Evolutionary conservation across 2,329 filamentous ascomycete genomes (phyloP).

Genomic region (Stagonosporopsis chrysanthemi): DNA sequence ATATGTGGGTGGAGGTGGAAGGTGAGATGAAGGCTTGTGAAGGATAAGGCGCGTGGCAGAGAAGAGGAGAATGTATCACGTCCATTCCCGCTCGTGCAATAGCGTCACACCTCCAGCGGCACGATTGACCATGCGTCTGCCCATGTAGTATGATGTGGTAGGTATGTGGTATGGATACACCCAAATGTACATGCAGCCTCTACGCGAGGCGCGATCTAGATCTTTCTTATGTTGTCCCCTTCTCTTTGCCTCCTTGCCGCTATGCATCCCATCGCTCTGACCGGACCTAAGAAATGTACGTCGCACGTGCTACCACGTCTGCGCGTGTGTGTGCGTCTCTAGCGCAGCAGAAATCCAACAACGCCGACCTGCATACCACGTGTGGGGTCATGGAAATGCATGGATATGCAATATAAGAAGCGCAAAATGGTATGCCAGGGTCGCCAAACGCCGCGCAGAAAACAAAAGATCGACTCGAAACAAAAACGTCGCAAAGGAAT

Average conservation of each 20-base stretch:
- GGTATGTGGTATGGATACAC: not conserved
- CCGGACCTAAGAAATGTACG: slow-evolving; percentile 4
- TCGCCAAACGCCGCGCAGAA: slow-evolving; percentile 40
- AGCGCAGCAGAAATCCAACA: slow-evolving; percentile 15
- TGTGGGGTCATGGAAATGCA: slow-evolving; percentile 24
- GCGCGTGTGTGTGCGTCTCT: slow-evolving; percentile 9
- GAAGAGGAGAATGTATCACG: no score
- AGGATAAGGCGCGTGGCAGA: no score
- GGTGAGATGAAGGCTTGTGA: no score
- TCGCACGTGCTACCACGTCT: slow-evolving; percentile 17
- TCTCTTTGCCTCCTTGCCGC: not conserved
- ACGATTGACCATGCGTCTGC: no score
- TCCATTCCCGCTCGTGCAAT: no score
- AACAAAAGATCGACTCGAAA: slow-evolving; percentile 30
- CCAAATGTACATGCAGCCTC: not conserved
- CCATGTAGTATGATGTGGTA: not conserved
- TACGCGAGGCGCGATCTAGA: not conserved
- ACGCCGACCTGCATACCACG: slow-evolving; percentile 28
- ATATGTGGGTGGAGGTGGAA: no score
- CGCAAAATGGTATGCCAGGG: slow-evolving; percentile 30
- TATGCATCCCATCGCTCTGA: not conserved
- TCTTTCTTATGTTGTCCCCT: not conserved
- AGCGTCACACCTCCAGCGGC: no score
- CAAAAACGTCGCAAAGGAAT: slow-evolving; percentile 36
- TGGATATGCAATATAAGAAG: slow-evolving; percentile 26